phyloP scores from a whole-genome alignment of 495 filamentous ascomycete genomes.

The Neurospora sp. region DNA sequence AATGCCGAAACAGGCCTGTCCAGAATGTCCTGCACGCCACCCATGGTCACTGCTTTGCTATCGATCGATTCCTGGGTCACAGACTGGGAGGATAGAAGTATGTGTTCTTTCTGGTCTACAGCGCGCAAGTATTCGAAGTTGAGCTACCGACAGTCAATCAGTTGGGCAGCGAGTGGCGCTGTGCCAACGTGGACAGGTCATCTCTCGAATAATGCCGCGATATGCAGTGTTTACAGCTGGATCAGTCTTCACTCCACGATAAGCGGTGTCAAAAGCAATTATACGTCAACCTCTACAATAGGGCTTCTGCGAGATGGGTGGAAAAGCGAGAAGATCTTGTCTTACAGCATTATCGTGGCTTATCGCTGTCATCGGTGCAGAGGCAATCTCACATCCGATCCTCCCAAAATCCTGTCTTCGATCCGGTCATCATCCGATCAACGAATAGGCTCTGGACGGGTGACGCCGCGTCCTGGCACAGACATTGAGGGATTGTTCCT shows the following conservation, averaged over 20 bases:
- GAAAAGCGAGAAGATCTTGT: background rate
- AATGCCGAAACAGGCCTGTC: background rate
- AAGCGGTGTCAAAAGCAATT: background rate
- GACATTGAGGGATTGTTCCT: background rate
- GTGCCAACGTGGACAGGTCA: background rate
- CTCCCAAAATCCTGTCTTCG: background rate
- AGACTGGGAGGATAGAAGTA: background rate
- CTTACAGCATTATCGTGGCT: background rate
- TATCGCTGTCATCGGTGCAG: background rate
- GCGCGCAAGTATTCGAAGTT: background rate
- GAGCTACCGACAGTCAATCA: background rate
- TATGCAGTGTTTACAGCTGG: too few relatives aligned
- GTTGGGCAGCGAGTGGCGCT: background rate
- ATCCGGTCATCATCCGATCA: constrained; percentile 3
- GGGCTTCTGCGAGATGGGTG: background rate
- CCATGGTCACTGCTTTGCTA: background rate
- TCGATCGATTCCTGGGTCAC: background rate
- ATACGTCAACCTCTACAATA: background rate
- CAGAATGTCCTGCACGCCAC: background rate
- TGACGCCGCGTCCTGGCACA: background rate
- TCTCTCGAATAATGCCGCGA: background rate
- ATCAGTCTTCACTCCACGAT: background rate
- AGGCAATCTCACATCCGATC: constrained; percentile 9
- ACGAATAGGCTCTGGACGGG: background rate
- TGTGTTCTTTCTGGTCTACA: background rate